Conservation (phyloP, 1,139 yeast species). For the Schwanniomyces etchellsii region DNA sequence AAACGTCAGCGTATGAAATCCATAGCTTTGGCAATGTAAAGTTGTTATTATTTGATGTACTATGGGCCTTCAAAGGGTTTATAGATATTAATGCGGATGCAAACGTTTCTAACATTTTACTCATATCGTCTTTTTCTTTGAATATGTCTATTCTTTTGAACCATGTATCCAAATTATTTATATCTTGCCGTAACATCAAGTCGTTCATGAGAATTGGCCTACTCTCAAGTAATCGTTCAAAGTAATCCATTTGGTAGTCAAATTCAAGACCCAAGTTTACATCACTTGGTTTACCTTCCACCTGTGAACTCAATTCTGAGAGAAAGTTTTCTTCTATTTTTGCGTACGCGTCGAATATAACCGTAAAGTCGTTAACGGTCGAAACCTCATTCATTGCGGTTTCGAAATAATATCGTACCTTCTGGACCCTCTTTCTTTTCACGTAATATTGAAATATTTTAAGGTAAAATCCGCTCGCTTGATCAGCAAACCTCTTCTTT, state of each 20-base stretch:
- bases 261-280: slow-evolving; percentile 20
- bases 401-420: slow-evolving; percentile 45
- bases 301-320: slow-evolving; percentile 26
- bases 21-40: slow-evolving; percentile 52
- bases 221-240: slow-evolving; percentile 51
- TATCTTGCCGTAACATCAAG: slow-evolving; percentile 57
- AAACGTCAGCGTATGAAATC: slow-evolving; percentile 64
- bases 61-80: slow-evolving; percentile 52
- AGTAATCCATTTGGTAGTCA: slow-evolving; percentile 41
- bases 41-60: slow-evolving; percentile 16
- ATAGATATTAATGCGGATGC: slow-evolving; percentile 64
- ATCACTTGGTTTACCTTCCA: slow-evolving; percentile 13
- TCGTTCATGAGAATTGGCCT: slow-evolving; percentile 60
- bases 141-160: slow-evolving; percentile 48
- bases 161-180: slow-evolving; percentile 67
- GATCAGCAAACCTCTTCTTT: slow-evolving; percentile 53
- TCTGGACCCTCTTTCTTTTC: slow-evolving; percentile 23
- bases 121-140: slow-evolving; percentile 22
- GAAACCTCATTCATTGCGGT: slow-evolving; percentile 40
- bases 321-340: slow-evolving; percentile 56
- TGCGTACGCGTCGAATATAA: slow-evolving; percentile 57
- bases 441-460: slow-evolving; percentile 48
- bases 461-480: slow-evolving; percentile 45
- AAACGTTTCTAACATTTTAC: slow-evolving; percentile 49
- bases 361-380: slow-evolving; percentile 59